These are phyloP conservation scores for sweet orange (Citrus sinensis) DNA, from an alignment of 345 rosid species.

Conservation along the genomic window DVS_A1.0 CM039169.1:28079001-28079500, in stretches of 20 bases:
- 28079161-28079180: not conserved
- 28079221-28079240: not conserved
- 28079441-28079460: conserved; percentile 17
- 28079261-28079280: not conserved
- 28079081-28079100: no score
- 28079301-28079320: not conserved
- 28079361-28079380: conserved; percentile 50
- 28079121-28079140: not conserved
- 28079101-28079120: not conserved
- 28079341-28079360: conserved; percentile 26
- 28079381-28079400: conserved; percentile 68
- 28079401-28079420: conserved; percentile 64
- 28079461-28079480: conserved; percentile 40
- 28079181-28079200: not conserved
- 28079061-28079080: no score
- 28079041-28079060: no score
- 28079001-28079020: no score
- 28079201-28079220: not conserved
- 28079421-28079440: conserved; percentile 39
- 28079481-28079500: conserved; percentile 80
- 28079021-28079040: no score
- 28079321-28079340: conserved; percentile 15
- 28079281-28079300: not conserved
- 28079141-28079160: not conserved
- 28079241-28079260: conserved; percentile 8